Evolutionary conservation across 2,329 filamentous ascomycete species (phyloP), one percentile per base, ranked within the genome.

Genomic region (Alternaria atra): DNA sequence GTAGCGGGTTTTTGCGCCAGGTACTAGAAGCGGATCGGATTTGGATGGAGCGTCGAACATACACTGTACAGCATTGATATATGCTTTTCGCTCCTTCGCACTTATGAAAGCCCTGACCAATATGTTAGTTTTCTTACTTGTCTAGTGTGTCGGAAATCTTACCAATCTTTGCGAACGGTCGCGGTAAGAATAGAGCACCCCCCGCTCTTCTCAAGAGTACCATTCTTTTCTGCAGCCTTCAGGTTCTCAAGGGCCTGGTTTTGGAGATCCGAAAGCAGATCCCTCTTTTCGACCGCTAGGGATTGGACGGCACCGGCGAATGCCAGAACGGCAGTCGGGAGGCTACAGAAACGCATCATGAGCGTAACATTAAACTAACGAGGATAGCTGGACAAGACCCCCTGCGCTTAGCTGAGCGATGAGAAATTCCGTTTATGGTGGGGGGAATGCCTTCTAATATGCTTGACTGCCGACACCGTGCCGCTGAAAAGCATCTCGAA

Each of bases 1-100:
- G 44, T 71, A 76, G 30, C 73, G 68, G 3, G 58, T 69, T 34
- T 47, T 55, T 13, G 65, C 71, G n/a, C 71, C 73, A 15, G 72
- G 72, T 4, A 60, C 65, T 8, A 51, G 13, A 2, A 23, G 15
- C 4, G 57, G 54, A 15, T 66, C 60, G 12, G 63, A 67, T 42
- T 67, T 66, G 0, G 70, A 57, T 7, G 69, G 69, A 9, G 50
- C 30, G 4, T 46, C 20, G 17, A 63, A 46, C 34, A 73, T 52
- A 39, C 72, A 75, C 44, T 70, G 58, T 1, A 75, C 70, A 8
- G 65, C 63, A 3, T 46, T 53, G 6, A 65, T 69, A 54, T 68
- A 75, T 37, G 57, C 65, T 52, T 64, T 67, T 32, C 68, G 61
- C 23, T 68, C 52, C 25, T 60, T 56, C 8, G 25, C 25, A 20